These are phyloP conservation scores for Phytophthora multivora DNA, from an alignment of 352 stramenopile genomes.

Conservation along the genomic window DNA sequence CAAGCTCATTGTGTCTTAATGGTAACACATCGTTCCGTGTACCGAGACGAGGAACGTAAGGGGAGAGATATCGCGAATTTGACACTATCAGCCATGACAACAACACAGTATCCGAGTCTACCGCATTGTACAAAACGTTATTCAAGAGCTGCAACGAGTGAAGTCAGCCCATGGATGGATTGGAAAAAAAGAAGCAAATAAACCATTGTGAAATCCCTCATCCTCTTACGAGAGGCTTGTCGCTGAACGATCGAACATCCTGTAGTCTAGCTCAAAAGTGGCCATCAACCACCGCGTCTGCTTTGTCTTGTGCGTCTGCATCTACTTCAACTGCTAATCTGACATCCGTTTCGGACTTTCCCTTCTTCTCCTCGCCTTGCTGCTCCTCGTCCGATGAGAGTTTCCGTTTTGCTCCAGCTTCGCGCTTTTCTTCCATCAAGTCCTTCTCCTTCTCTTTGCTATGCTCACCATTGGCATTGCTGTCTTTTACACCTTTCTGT, in stretches of 20 bases:
- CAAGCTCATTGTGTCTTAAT: neutral
- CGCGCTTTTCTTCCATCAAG: constrained; percentile 17
- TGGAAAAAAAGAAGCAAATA: constrained; percentile 32
- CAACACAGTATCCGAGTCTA: constrained; percentile 7
- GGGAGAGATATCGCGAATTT: neutral
- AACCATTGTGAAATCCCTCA: constrained; percentile 24
- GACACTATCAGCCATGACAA: constrained; percentile 16
- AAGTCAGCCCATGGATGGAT: constrained; percentile 24
- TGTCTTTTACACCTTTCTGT: neutral
- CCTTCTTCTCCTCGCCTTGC: constrained; percentile 35
- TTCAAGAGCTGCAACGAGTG: constrained; percentile 30
- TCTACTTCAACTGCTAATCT: neutral
- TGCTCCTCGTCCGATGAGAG: constrained; percentile 25
- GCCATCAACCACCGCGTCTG: constrained; percentile 8
- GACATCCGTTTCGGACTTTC: constrained; percentile 21
- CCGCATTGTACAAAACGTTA: constrained; percentile 38
- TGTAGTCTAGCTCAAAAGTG: constrained; percentile 15
- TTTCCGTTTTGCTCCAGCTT: constrained; percentile 37
- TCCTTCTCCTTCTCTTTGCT: neutral
- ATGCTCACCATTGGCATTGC: constrained; percentile 9
- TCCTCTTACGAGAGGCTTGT: neutral
- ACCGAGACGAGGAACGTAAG: neutral
- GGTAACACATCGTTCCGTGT: neutral
- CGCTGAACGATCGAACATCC: no score
- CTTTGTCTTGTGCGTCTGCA: constrained; percentile 15